These are phyloP conservation scores for Lasiosphaeria miniovina DNA, from an alignment of 495 filamentous ascomycete genomes.

Conservation along the genomic window DNA sequence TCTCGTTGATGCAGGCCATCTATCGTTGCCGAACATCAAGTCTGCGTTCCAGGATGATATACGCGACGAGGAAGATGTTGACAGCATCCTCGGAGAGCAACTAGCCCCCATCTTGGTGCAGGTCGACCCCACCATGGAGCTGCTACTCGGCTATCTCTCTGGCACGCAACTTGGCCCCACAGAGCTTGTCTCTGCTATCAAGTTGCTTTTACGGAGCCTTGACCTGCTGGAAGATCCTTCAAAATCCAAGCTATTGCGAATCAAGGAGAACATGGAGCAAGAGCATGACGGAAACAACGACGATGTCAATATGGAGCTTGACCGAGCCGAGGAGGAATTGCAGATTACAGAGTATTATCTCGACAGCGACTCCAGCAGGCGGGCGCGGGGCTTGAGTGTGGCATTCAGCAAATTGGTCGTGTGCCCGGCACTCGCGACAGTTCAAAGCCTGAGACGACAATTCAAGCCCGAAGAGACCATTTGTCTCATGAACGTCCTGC, in stretches of 20 bases:
- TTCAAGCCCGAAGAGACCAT: conserved; percentile 67
- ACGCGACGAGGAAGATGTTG: conserved; percentile 32
- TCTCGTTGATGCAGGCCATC: conserved; percentile 59
- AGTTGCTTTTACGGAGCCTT: conserved; percentile 50
- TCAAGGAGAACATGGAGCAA: conserved; percentile 23
- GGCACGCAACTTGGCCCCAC: conserved; percentile 45
- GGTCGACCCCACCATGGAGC: conserved; percentile 57
- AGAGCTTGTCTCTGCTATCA: conserved; percentile 48
- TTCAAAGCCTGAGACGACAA: conserved; percentile 60
- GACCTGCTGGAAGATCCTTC: conserved; percentile 42
- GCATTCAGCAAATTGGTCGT: conserved; percentile 63
- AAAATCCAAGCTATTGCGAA: conserved; percentile 25
- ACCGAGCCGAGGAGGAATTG: conserved; percentile 47
- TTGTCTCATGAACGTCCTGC: conserved; percentile 69
- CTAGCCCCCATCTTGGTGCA: conserved; percentile 58
- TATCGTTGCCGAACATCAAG: conserved; percentile 60
- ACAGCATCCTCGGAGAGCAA: conserved; percentile 50
- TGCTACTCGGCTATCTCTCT: conserved; percentile 55
- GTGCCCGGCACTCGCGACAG: conserved; percentile 55
- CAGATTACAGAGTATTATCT: conserved; percentile 51
- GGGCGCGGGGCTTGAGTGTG: conserved; percentile 44
- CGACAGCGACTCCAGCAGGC: conserved; percentile 37
- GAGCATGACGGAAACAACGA: conserved; percentile 33
- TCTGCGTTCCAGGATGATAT: conserved; percentile 54
- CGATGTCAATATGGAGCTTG: conserved; percentile 45